A percentile compares a stretch with the other conserved stretches of the same genome.
Conservation (phyloP, 2,329 filamentous ascomycete species). For the Botryotinia globosa region DNA sequence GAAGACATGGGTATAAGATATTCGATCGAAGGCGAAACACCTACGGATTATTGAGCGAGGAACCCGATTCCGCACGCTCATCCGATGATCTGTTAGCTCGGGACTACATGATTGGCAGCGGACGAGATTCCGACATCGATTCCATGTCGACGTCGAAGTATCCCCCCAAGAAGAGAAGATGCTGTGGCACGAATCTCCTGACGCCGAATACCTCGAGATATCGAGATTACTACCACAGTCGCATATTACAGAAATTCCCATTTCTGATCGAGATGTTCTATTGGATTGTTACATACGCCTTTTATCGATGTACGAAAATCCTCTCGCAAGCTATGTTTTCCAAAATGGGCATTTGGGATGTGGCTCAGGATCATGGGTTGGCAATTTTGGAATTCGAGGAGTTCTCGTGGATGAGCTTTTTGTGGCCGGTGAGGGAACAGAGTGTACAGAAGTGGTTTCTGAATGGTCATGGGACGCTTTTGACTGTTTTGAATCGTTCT, state of each 20-base stretch:
- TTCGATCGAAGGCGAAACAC: slow-evolving; percentile 26
- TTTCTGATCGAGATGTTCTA: slow-evolving; percentile 68
- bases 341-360: slow-evolving; percentile 49
- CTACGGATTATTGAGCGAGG: slow-evolving; percentile 31
- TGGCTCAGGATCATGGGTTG: slow-evolving; percentile 54
- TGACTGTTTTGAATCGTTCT: slow-evolving; percentile 56
- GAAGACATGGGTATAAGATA: slow-evolving; percentile 32
- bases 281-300: slow-evolving; percentile 53
- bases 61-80: slow-evolving; percentile 34
- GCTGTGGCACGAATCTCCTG: slow-evolving; percentile 49
- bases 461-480: slow-evolving; percentile 49
- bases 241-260: slow-evolving; percentile 62
- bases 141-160: slow-evolving; percentile 34
- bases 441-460: slow-evolving; percentile 57
- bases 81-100: slow-evolving; percentile 35
- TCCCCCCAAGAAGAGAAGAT: slow-evolving; percentile 49
- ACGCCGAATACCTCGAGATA: slow-evolving; percentile 63
- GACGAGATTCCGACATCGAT: slow-evolving; percentile 28
- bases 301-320: slow-evolving; percentile 35
- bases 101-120: slow-evolving; percentile 33
- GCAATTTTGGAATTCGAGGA: slow-evolving; percentile 55
- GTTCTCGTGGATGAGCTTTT: slow-evolving; percentile 46
- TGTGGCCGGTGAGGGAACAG: slow-evolving; percentile 53
- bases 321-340: slow-evolving; percentile 39
- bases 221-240: slow-evolving; percentile 56